These are phyloP conservation scores for Solanum pimpinellifolium DNA, from an alignment of 257 asterid genomes.

Conservation along the genomic window DNA sequence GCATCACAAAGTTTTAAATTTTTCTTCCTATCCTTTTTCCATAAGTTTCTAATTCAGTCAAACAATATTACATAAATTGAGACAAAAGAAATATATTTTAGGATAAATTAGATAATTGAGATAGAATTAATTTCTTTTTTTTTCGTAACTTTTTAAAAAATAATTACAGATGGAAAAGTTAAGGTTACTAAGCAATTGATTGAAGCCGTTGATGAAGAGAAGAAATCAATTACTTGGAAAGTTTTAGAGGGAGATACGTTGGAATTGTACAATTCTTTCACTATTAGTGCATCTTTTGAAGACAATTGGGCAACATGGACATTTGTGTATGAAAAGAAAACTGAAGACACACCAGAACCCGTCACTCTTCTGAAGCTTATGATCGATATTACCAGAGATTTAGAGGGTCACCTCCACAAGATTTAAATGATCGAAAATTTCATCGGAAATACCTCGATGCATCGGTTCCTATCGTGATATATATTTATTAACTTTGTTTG, in stretches of 20 bases:
- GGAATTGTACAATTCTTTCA: slow-evolving; percentile 23
- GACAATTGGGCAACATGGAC: slow-evolving; percentile 26
- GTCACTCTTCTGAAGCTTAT: slow-evolving; percentile 12
- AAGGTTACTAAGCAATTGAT: slow-evolving; percentile 22
- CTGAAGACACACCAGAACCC: slow-evolving; percentile 19
- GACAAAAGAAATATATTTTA: background rate
- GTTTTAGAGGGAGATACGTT: slow-evolving; percentile 32
- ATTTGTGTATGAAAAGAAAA: slow-evolving; percentile 25
- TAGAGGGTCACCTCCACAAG: slow-evolving; percentile 16
- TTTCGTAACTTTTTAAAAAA: background rate
- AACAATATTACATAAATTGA: background rate
- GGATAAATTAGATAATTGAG: background rate
- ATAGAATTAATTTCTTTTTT: background rate
- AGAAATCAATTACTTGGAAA: slow-evolving; percentile 21
- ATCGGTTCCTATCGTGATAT: background rate
- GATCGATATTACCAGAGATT: slow-evolving; percentile 22
- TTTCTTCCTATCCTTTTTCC: too few species aligned
- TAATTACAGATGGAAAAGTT: slow-evolving; percentile 18
- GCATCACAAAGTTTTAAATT: too few species aligned
- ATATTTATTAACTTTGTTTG: background rate
- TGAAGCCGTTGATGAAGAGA: slow-evolving; percentile 25
- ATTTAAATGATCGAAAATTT: background rate
- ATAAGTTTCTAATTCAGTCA: background rate
- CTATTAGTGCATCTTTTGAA: slow-evolving; percentile 18
- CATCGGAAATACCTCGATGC: background rate